Base-by-base conservation (phyloP, 202 grass and related monocot genomes). In the Panicum virgatum region DNA sequence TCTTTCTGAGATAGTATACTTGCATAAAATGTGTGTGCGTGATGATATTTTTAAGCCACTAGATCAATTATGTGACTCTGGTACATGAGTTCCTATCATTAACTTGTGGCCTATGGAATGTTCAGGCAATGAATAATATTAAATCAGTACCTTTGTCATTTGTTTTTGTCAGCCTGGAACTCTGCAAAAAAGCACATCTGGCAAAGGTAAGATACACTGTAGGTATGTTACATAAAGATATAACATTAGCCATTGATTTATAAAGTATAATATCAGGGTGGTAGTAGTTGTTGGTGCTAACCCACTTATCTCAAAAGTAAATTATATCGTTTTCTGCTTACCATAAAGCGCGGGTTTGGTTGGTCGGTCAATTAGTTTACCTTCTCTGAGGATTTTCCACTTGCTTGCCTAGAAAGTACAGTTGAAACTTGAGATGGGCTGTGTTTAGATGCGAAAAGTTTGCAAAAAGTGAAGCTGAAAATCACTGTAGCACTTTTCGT, bases 281-380 rank as follows among this genome's bases (percentile, higher is more conserved):
- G n/a, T 61, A 80, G 81, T 68, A 57, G 50, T 60, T 23, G 86
- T 75, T 80, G 76, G 84, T 84, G 69, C 52, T 88, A 84, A 75
- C 44, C 86, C 77, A 85, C 82, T 89, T 37, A 80, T 61, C 56
- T 37, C 60, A 87, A 82, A 70, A 73, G 62, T 3, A 69, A 50
- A 71, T 36, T 43, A 69, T 75, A 63, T 69, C 37, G 52, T 69
- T 38, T 64, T 72, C 54, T 70, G 43, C 36, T 26, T 40, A 82
- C 44, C 53, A 1, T 89, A 77, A 85, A 89, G 71, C 1, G 3
- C 7, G 1, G 27, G 54, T 62, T 69, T 76, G 27, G 79, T 82
- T 87, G 78, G 53, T 77, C 53, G 63, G 72, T 82, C 78, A 42
- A 87, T 76, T 82, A 70, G 78, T 62, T 87, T 64, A 77, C 54